These are phyloP conservation scores for Neofusicoccum ribis DNA, from an alignment of 2,329 filamentous ascomycete genomes.

Conservation along the genomic window DNA sequence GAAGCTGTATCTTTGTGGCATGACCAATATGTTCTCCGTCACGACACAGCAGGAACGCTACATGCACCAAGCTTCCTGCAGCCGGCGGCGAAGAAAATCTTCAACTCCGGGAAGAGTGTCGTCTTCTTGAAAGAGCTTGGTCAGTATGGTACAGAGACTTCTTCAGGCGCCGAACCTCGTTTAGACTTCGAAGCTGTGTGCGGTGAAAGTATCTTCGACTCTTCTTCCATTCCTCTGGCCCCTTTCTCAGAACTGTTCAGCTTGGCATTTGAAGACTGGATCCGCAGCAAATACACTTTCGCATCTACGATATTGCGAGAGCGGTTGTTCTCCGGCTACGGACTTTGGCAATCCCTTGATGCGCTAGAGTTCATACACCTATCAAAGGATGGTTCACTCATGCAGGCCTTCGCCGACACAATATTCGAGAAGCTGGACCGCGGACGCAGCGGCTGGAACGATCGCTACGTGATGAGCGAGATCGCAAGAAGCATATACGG, in stretches of 20 bases:
- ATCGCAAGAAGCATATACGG: conserved; percentile 72
- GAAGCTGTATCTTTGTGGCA: conserved; percentile 72
- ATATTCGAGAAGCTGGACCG: conserved; percentile 76
- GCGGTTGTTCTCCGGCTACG: conserved; percentile 68
- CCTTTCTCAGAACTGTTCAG: conserved; percentile 77
- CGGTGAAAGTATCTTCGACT: conserved; percentile 32
- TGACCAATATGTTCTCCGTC: conserved; percentile 68
- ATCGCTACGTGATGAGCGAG: conserved; percentile 78
- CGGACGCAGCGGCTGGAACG: conserved; percentile 66
- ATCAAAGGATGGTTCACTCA: conserved; percentile 69
- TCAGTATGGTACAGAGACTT: background rate
- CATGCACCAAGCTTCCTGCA: conserved; percentile 75
- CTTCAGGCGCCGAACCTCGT: conserved; percentile 40
- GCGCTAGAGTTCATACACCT: conserved; percentile 74
- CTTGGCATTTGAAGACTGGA: conserved; percentile 71
- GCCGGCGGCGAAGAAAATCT: conserved; percentile 69
- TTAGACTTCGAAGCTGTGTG: conserved; percentile 62
- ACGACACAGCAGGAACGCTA: conserved; percentile 59
- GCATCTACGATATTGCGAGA: conserved; percentile 66
- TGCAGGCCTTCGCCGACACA: conserved; percentile 64
- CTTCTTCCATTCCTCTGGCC: conserved; percentile 48
- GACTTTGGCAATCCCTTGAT: conserved; percentile 64
- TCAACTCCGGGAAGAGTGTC: conserved; percentile 85
- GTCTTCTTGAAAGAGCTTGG: conserved; percentile 73
- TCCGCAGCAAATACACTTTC: conserved; percentile 70